Evolutionary conservation across 2,329 filamentous ascomycete genomes (phyloP).

Genomic region (Fusarium coffeatum): DNA sequence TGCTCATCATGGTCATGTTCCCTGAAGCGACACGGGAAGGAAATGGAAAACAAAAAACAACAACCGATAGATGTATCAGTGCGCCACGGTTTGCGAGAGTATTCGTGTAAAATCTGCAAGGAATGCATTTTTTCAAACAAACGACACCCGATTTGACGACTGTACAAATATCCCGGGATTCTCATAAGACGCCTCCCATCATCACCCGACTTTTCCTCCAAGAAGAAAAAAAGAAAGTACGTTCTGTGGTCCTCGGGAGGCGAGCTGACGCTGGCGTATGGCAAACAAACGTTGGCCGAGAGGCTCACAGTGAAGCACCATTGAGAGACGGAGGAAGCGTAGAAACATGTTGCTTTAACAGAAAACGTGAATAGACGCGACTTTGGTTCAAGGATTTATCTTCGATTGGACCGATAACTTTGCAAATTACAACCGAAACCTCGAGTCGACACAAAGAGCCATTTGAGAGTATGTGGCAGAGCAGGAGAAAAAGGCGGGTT

Average conservation of each 20-base stretch:
- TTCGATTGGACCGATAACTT: constrained; percentile 67
- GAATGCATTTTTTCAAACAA: constrained; percentile 48
- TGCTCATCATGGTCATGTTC: constrained; percentile 39
- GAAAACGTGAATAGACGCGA: constrained; percentile 47
- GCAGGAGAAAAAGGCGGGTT: constrained; percentile 51
- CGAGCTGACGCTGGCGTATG: constrained; percentile 38
- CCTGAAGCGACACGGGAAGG: constrained; percentile 19
- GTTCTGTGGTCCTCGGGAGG: constrained; percentile 42
- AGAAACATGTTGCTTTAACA: constrained; percentile 44
- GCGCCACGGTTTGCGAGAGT: constrained; percentile 38
- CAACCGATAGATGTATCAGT: constrained; percentile 37
- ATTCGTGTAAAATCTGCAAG: constrained; percentile 41
- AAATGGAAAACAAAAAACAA: constrained; percentile 20
- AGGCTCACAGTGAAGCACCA: constrained; percentile 49
- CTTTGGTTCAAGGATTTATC: constrained; percentile 57
- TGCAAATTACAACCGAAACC: constrained; percentile 70
- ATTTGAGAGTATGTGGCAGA: constrained; percentile 57
- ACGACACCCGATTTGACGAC: constrained; percentile 44
- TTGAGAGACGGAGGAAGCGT: constrained; percentile 43
- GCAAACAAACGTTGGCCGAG: constrained; percentile 40
- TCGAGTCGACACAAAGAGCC: constrained; percentile 57
- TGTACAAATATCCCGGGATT: constrained; percentile 48
- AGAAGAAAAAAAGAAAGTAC: constrained; percentile 45
- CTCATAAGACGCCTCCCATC: constrained; percentile 49
- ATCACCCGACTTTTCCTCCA: constrained; percentile 48